Conservation (phyloP, 108 stramenopile species). For the Ochromonas danica region DNA sequence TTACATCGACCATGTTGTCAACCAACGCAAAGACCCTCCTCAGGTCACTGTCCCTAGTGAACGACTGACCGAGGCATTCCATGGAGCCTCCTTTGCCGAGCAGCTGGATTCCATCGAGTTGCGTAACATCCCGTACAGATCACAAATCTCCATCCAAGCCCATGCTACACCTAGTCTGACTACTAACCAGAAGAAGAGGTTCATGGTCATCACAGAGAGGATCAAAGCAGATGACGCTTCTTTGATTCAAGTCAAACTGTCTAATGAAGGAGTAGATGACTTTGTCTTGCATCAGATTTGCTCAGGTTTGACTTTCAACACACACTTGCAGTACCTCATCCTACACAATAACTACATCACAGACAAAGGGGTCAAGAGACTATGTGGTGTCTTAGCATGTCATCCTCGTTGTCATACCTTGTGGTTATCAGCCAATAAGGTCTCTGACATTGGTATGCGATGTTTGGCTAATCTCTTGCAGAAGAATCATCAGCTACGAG, state of each 20-base stretch:
- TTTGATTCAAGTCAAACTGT: neutral
- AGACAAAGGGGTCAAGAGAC: neutral
- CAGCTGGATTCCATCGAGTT: neutral
- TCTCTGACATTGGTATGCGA: neutral
- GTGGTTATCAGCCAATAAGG: neutral
- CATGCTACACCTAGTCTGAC: neutral
- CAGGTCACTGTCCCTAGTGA: neutral
- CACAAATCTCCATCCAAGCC: neutral
- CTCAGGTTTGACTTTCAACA: neutral
- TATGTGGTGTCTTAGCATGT: neutral
- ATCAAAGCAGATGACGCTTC: neutral
- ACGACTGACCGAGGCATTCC: neutral
- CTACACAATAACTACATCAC: conserved; percentile 8
- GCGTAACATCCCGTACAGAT: neutral
- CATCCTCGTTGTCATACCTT: conserved; percentile 12
- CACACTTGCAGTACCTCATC: neutral
- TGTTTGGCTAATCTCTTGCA: neutral
- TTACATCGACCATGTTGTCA: neutral
- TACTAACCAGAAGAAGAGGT: neutral
- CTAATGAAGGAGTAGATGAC: neutral
- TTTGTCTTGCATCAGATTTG: neutral
- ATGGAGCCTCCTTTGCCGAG: neutral
- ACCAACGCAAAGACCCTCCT: neutral
- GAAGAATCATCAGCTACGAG: neutral
- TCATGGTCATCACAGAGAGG: neutral